Evolutionary conservation across 768 basidiomycete species (phyloP).

Genomic region (Boletus huronensis): DNA sequence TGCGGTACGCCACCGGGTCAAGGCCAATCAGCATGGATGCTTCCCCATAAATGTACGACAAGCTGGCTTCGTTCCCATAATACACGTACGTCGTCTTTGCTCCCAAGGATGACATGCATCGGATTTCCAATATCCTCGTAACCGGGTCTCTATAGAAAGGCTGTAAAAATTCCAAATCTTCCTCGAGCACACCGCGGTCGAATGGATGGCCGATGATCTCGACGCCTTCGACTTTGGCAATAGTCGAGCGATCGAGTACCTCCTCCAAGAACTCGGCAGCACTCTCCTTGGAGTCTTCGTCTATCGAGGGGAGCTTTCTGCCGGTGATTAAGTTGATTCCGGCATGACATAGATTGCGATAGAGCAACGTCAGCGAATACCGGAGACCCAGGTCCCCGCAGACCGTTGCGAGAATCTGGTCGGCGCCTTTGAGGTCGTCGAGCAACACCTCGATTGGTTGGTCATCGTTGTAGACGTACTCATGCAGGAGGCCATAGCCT

Average conservation of each 20-base stretch:
- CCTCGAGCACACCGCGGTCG: background rate
- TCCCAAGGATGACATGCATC: background rate
- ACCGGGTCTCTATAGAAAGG: background rate
- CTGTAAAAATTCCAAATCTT: background rate
- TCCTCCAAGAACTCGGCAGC: background rate
- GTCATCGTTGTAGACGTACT: slow-evolving; percentile 20
- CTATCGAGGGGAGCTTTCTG: background rate
- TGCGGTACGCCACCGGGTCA: background rate
- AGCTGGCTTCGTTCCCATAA: background rate
- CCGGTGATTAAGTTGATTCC: background rate
- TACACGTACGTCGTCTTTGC: background rate
- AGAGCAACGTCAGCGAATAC: background rate
- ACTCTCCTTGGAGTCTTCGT: slow-evolving; percentile 2
- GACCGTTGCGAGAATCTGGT: background rate
- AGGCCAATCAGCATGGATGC: background rate
- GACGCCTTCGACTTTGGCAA: background rate
- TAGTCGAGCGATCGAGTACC: background rate
- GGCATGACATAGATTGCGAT: background rate
- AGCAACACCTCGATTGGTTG: background rate
- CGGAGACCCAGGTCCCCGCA: background rate
- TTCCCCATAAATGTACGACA: background rate
- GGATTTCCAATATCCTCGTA: background rate
- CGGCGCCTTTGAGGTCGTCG: background rate
- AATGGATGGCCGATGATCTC: background rate
- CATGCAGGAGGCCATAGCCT: slow-evolving; percentile 34